Base-by-base conservation (phyloP, 1,139 yeast species). In the Meyerozyma athensensis region DNA sequence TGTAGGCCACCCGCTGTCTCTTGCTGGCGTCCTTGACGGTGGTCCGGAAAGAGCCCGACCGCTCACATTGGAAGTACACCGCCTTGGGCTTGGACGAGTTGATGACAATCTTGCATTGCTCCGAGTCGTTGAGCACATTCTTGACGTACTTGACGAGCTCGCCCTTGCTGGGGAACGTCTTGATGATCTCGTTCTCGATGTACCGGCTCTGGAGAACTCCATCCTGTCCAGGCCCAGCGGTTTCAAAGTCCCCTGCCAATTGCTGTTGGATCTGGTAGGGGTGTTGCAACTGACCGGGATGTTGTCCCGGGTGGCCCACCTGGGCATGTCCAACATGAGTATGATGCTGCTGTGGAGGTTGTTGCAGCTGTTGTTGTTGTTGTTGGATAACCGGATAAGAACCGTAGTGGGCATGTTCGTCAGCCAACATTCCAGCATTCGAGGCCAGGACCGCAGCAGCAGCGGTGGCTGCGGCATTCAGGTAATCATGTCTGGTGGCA, bases 1-100 rank as follows among this genome's bases (percentile, higher is more conserved):
- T 70, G 54, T 70, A 71, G n/a, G 75, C 77, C 19, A 70, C 73
- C 47, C 77, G 53, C 48, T 71, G 75, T 54, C 77, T 59, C 54
- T 68, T 68, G 33, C 66, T 47, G 10, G 72, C 60, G 43, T 69
- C 75, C 53, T 70, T 70, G 37, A 71, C 77, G 2, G 77, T 71
- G 33, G 77, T 71, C 50, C 77, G 58, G 47, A 70, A 71, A 19
- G 65, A 58, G 2, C 77, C 77, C 7, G 71, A 62, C 38, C 74
- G 55, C 49, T 71, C 77, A 50, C 77, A 71, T 50, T 69, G 75
- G 54, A 70, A 71, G 51, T 71, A 71, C 12, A 71, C 72, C 2
- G 77, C 77, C 52, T 71, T 70, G 17, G 75, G 74, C 50, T 71
- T 71, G 18, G 74, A 67, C 24, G 72, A 65, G 50, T 68, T 68